phyloP scores from a whole-genome alignment of 306 rosid species.

The Phaseolus lunatus region DNA sequence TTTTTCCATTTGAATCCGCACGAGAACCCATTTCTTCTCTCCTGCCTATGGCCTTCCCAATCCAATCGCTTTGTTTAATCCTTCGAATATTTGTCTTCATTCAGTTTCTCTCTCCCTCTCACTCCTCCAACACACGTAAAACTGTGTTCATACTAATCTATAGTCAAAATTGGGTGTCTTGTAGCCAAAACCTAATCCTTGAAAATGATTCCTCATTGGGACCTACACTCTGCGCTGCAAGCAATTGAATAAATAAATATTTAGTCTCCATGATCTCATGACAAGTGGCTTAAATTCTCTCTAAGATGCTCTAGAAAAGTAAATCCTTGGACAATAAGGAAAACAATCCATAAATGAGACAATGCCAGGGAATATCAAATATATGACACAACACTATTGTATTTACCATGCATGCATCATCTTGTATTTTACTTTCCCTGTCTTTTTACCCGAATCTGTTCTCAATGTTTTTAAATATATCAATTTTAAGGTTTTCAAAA shows the following conservation, averaged over 20 bases:
- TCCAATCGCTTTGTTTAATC: constrained; percentile 59
- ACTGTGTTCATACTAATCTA: constrained; percentile 53
- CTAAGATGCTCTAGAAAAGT: constrained; percentile 58
- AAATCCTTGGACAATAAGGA: constrained; percentile 56
- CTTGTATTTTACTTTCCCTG: constrained; percentile 18
- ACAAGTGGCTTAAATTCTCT: constrained; percentile 60
- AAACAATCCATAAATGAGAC: constrained; percentile 50
- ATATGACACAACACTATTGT: constrained; percentile 34
- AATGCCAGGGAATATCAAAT: constrained; percentile 53
- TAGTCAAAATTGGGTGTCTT: constrained; percentile 59
- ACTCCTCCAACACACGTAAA: constrained; percentile 45
- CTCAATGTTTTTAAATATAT: background rate
- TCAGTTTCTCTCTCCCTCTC: constrained; percentile 49
- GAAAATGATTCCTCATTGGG: constrained; percentile 64
- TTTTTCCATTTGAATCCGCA: constrained; percentile 56
- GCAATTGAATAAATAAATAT: constrained; percentile 22
- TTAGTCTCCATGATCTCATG: constrained; percentile 37
- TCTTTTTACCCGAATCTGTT: constrained; percentile 38
- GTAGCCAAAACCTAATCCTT: constrained; percentile 61
- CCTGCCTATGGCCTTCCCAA: constrained; percentile 42
- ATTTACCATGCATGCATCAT: constrained; percentile 53
- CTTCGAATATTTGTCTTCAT: constrained; percentile 84
- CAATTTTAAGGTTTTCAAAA: background rate
- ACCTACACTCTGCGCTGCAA: constrained; percentile 51
- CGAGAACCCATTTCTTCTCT: constrained; percentile 56